A percentile compares a stretch with the other conserved stretches of the same genome.
phyloP scores from a whole-genome alignment of 306 rosid species.

The Phaseolus lunatus region DNA sequence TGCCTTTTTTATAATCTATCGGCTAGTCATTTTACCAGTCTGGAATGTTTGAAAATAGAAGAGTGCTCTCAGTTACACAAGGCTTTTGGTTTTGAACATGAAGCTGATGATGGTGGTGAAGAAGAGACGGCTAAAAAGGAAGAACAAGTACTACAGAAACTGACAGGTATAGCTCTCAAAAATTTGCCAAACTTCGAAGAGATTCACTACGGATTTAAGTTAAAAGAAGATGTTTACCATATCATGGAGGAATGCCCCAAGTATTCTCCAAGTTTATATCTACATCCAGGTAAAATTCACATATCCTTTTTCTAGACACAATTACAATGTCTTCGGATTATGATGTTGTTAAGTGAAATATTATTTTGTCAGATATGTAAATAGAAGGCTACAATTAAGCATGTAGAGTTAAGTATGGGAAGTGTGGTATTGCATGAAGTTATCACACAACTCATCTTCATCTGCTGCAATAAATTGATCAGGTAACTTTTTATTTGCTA shows the following conservation, averaged over 20 bases:
- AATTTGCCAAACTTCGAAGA: not conserved
- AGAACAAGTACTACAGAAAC: not conserved
- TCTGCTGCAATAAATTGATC: too few relatives aligned
- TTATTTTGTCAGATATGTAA: too few relatives aligned
- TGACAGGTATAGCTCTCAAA: not conserved
- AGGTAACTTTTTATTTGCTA: too few relatives aligned
- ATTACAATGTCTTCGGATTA: too few relatives aligned
- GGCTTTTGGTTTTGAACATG: not conserved
- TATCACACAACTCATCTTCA: too few relatives aligned
- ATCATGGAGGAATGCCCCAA: not conserved
- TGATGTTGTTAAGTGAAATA: too few relatives aligned
- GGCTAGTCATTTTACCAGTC: not conserved
- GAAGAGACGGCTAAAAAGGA: not conserved
- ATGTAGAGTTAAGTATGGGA: too few relatives aligned
- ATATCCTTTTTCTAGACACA: too few relatives aligned
- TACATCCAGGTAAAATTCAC: not conserved
- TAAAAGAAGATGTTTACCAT: not conserved
- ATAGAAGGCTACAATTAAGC: too few relatives aligned
- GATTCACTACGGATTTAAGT: not conserved
- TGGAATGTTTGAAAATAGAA: rapidly evolving
- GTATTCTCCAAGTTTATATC: not conserved
- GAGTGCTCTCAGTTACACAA: not conserved
- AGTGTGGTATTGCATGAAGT: too few relatives aligned
- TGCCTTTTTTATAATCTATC: not conserved
- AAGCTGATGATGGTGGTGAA: not conserved